phyloP scores from a whole-genome alignment of 495 filamentous ascomycete species.

The Choiromyces venosus region DNA sequence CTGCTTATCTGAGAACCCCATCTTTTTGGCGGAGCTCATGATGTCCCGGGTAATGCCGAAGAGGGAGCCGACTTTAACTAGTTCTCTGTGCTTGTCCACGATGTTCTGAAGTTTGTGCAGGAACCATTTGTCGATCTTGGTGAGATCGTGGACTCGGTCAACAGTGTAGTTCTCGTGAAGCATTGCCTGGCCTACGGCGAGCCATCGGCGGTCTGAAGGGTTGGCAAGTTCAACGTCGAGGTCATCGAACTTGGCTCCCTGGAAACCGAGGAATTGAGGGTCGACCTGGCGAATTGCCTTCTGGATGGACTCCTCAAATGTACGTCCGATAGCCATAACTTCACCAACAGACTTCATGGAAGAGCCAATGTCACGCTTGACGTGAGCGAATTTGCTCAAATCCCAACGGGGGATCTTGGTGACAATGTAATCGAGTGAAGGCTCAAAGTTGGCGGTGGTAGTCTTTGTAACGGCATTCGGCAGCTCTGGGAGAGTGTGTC shows the following conservation, averaged over 20 bases:
- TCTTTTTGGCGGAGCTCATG: slow-evolving; percentile 84
- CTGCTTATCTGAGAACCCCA: slow-evolving; percentile 95
- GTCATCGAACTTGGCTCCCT: slow-evolving; percentile 89
- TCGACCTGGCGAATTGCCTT: slow-evolving; percentile 97
- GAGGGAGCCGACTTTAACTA: slow-evolving; percentile 81
- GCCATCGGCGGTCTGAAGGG: slow-evolving; percentile 90
- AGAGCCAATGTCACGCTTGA: slow-evolving; percentile 93
- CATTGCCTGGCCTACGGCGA: slow-evolving; percentile 97
- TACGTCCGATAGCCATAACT: slow-evolving; percentile 97
- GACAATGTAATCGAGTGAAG: slow-evolving; percentile 92
- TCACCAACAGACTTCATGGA: slow-evolving; percentile 98
- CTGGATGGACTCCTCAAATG: slow-evolving; percentile 98
- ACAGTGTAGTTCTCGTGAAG: slow-evolving; percentile 91
- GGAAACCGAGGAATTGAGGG: slow-evolving; percentile 83
- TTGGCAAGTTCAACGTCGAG: slow-evolving; percentile 84
- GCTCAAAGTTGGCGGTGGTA: slow-evolving; percentile 97
- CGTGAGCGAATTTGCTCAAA: slow-evolving; percentile 95
- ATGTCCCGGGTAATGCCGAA: slow-evolving; percentile 81
- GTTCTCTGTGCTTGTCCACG: slow-evolving; percentile 77
- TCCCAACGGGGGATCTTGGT: slow-evolving; percentile 99
- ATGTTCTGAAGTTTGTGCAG: slow-evolving; percentile 96
- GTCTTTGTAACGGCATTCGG: slow-evolving; percentile 98
- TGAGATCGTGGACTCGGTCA: slow-evolving; percentile 82
- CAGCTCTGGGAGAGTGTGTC: slow-evolving; percentile 87
- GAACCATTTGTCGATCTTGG: slow-evolving; percentile 97